phyloP scores from a whole-genome alignment of 2,329 filamentous ascomycete genomes.

The Pseudogymnoascus sp. region DNA sequence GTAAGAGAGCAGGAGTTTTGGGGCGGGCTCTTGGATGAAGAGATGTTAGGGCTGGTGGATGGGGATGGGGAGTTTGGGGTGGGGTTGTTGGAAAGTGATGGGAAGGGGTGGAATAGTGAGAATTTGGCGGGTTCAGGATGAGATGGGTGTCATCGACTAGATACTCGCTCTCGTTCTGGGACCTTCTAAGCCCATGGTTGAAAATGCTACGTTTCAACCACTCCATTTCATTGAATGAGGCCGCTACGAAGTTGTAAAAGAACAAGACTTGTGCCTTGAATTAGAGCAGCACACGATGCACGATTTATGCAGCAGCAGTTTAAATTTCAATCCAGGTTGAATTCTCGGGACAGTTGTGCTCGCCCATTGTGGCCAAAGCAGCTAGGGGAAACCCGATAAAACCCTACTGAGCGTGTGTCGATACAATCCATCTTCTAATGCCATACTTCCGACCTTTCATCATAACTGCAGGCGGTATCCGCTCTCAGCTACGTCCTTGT shows the following conservation, averaged over 20 bases:
- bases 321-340: too few species aligned
- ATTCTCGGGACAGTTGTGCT: not conserved
- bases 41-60: conserved; percentile 25
- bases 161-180: not conserved
- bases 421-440: not conserved
- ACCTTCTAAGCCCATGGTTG: not conserved
- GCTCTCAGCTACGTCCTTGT: too few species aligned
- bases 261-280: too few species aligned
- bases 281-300: too few species aligned
- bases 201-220: not conserved
- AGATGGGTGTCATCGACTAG: not conserved
- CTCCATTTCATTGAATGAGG: too few species aligned
- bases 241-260: too few species aligned
- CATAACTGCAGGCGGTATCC: not conserved
- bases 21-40: conserved; percentile 22
- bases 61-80: conserved; percentile 26
- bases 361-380: not conserved
- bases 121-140: not conserved
- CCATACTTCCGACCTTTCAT: not conserved
- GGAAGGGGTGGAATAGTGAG: not conserved
- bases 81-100: conserved; percentile 15
- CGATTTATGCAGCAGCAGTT: too few species aligned
- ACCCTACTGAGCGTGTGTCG: not conserved
- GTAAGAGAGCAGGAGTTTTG: conserved; percentile 23
- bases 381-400: not conserved